These are phyloP conservation scores for Rosellinia necatrix DNA, from an alignment of 2,329 filamentous ascomycete genomes.

Conservation along the genomic window DNA sequence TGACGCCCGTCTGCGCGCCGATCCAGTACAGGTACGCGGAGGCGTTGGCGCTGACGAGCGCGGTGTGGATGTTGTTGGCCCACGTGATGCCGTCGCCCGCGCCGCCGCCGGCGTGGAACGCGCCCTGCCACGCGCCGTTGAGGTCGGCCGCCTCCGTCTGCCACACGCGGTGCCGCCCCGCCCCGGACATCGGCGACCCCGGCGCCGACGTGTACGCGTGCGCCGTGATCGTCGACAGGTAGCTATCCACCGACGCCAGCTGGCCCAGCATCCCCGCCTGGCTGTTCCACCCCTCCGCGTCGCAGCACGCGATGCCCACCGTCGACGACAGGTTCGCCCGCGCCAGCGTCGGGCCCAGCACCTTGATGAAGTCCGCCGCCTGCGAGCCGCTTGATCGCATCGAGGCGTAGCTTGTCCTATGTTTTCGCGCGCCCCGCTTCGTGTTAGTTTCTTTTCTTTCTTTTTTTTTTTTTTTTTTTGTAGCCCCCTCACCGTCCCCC, in stretches of 20 bases:
- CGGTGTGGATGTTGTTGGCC: conserved; percentile 46
- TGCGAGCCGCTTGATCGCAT: conserved; percentile 37
- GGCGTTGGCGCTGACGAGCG: conserved; percentile 49
- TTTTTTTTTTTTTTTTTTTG: no score
- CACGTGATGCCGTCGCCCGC: conserved; percentile 45
- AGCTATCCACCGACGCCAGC: conserved; percentile 37
- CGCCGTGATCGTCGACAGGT: conserved; percentile 48
- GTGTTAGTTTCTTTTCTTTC: no score
- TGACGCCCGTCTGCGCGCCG: conserved; percentile 24
- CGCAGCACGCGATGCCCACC: conserved; percentile 30
- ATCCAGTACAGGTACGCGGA: conserved; percentile 53
- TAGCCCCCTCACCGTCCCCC: neutral
- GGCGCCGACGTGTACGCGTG: conserved; percentile 42
- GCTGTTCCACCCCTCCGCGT: conserved; percentile 27
- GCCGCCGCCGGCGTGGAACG: conserved; percentile 49
- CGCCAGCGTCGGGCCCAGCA: conserved; percentile 50
- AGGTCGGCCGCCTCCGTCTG: conserved; percentile 52
- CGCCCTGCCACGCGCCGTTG: conserved; percentile 40
- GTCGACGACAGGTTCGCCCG: conserved; percentile 37
- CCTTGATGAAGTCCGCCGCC: conserved; percentile 45
- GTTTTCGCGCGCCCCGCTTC: no score
- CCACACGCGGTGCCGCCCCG: conserved; percentile 48
- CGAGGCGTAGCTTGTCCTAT: conserved; percentile 43
- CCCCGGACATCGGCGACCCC: conserved; percentile 33
- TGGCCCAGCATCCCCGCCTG: conserved; percentile 19